Percentiles rank a stretch among this genome's conserved stretches.
phyloP scores from a whole-genome alignment of 2,329 filamentous ascomycete species.

The Colletotrichum incanum region DNA sequence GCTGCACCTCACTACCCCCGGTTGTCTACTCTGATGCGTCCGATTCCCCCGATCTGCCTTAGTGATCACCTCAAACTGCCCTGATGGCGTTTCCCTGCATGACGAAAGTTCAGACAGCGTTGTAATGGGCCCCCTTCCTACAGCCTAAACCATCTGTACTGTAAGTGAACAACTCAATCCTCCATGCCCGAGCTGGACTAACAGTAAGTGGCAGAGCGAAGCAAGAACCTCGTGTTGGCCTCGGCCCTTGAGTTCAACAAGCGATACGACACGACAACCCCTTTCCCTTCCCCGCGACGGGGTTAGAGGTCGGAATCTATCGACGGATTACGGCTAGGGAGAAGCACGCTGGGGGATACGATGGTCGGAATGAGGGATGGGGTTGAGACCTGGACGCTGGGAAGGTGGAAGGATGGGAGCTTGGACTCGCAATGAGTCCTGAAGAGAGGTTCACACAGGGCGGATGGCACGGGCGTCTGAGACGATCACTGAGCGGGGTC shows the following conservation, averaged over 20 bases:
- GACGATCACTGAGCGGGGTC: slow-evolving; percentile 5
- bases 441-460: neutral
- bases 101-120: neutral
- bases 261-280: neutral
- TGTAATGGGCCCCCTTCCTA: neutral
- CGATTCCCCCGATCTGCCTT: neutral
- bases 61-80: neutral
- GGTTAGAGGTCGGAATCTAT: neutral
- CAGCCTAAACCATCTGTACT: neutral
- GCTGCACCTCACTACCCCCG: neutral
- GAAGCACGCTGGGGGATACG: too few relatives aligned
- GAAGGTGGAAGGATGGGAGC: neutral
- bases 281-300: neutral
- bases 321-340: neutral
- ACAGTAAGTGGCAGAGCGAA: neutral
- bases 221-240: neutral
- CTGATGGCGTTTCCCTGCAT: slow-evolving; percentile 12
- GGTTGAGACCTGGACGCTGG: neutral
- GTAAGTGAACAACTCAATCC: neutral
- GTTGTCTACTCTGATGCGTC: neutral
- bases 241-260: neutral
- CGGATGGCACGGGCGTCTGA: neutral
- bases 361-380: too few relatives aligned
- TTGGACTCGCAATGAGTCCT: neutral
- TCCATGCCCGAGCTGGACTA: neutral